Percentiles rank a stretch among this genome's conserved stretches.
phyloP scores from a whole-genome alignment of 257 asterid species.

The Solanum bukasovii region DNA sequence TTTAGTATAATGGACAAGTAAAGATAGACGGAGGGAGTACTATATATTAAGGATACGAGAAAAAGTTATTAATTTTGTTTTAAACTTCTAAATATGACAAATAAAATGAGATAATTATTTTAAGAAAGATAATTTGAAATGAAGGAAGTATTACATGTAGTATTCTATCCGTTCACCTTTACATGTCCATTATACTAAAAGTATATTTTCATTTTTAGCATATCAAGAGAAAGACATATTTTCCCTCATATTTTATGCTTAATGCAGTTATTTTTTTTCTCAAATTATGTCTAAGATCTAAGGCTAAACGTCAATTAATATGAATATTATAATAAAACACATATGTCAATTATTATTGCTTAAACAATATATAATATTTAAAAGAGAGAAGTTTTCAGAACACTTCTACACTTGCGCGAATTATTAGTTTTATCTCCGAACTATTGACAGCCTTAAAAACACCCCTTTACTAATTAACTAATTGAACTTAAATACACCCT shows the following conservation, averaged over 20 bases:
- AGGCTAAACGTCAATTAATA: not conserved
- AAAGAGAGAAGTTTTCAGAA: no score
- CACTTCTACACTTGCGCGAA: no score
- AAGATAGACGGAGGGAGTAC: not conserved
- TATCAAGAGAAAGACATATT: not conserved
- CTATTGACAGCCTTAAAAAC: no score
- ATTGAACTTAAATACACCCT: no score
- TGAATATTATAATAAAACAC: no score
- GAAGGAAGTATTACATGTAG: not conserved
- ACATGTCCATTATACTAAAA: not conserved
- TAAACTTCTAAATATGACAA: not conserved
- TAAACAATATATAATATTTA: no score
- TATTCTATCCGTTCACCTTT: not conserved
- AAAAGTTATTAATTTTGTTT: not conserved
- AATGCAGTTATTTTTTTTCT: not conserved
- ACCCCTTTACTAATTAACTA: no score
- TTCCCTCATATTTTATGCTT: not conserved
- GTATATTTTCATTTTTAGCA: not conserved
- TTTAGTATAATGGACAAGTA: not conserved
- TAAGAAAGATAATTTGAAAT: not conserved
- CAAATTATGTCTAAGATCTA: not conserved
- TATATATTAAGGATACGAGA: not conserved
- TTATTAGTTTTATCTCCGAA: no score
- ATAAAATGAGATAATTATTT: not conserved
- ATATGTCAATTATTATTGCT: no score